Base-by-base conservation (phyloP, 495 filamentous ascomycete genomes). In the Podospora bellae-mahoneyi region DNA sequence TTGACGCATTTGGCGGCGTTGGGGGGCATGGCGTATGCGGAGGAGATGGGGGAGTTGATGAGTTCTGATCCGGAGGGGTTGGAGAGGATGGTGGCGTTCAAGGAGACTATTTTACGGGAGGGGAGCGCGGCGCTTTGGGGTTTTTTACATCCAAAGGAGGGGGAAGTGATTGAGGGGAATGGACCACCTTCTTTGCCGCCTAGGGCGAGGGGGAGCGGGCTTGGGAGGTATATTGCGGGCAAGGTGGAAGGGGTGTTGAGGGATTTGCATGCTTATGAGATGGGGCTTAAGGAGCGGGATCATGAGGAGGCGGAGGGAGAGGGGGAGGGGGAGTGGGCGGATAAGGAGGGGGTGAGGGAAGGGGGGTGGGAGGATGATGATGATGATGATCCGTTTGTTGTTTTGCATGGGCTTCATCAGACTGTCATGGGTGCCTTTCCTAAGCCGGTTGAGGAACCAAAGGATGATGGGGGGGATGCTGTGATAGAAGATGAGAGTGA, bases 91-190 rank as follows among this genome's bases (percentile, higher is more conserved):
- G n/a, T 64, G 10, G 68, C 74, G 1, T 68, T 70, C 60, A 65
- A 69, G 65, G 74, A 76, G 63, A 69, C 64, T 0, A 19, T 69
- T 2, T 48, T 73, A 2, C 44, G 69, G 0, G 65, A 74, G 4
- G 74, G 74, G 6, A 73, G 30, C 3, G 18, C 69, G 23, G 66
- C 64, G 28, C 62, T 74, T 23, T 69, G 69, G 72, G 70, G 64
- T 2, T 64, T 65, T 19, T 57, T 74, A 30, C 19, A 53, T 20
- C 30, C 54, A 5, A 26, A 18, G 7, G 54, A 20, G 54, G 39
- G 23, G 63, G 48, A 54, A 26, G 16, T 61, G 59, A 27, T 5
- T 7, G 4, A 48, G n/a, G 20, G 30, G 32, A 4, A 23, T n/a
- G 18, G 27, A 1, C 39, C 39, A 10, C 39, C 39, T 10, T 13